These are phyloP conservation scores for Singerocomus inundabilis DNA, from an alignment of 1,284 basidiomycete species.

Conservation along the genomic window DNA sequence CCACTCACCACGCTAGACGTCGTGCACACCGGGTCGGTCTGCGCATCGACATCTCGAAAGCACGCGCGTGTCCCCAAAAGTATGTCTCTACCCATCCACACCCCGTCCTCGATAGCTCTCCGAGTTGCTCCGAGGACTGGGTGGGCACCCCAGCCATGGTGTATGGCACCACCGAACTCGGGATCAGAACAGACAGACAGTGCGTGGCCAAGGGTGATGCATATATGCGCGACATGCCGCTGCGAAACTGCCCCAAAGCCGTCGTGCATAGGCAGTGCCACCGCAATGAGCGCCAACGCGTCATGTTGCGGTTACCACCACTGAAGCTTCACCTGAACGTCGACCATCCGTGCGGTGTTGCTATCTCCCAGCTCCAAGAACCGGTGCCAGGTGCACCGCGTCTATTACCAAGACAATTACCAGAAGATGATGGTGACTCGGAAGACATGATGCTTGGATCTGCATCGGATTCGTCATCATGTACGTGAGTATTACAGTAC, in stretches of 20 bases:
- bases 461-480: conserved; percentile 2
- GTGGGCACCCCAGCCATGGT: background rate
- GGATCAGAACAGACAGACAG: background rate
- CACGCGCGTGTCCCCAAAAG: conserved; percentile 38
- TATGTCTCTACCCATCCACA: conserved; percentile 41
- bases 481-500: conserved; percentile 11
- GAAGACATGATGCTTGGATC: conserved; percentile 10
- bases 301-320: conserved; percentile 23
- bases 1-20: conserved; percentile 43
- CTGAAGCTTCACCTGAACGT: conserved; percentile 8
- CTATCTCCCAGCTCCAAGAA: background rate
- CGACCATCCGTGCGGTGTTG: background rate
- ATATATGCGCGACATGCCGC: conserved; percentile 7
- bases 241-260: conserved; percentile 12
- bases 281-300: conserved; percentile 1
- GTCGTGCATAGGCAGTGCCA: conserved; percentile 1
- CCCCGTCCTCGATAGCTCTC: conserved; percentile 40
- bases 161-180: background rate
- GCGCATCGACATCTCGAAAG: conserved; percentile 41
- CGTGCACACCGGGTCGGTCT: conserved; percentile 44
- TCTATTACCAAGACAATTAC: conserved; percentile 25
- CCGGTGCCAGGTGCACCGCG: conserved; percentile 25
- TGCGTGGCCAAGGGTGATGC: background rate
- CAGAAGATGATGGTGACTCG: conserved; percentile 22
- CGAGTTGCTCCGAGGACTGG: background rate